Percentiles rank a stretch among this genome's conserved stretches.
phyloP scores from a whole-genome alignment of 345 rosid species.

The Eucalyptus tenuipes region DNA sequence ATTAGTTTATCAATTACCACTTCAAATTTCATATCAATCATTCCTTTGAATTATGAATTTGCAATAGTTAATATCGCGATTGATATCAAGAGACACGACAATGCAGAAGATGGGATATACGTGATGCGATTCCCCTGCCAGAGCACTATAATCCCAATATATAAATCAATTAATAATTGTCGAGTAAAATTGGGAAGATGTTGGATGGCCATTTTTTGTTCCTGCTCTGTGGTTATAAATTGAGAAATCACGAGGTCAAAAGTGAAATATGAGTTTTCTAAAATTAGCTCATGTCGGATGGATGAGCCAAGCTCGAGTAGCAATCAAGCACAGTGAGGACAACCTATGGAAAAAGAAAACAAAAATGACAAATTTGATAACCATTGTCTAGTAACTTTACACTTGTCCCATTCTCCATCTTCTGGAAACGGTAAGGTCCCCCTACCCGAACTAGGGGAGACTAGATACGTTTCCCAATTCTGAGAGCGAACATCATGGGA shows the following conservation, averaged over 20 bases:
- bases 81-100: background rate
- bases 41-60: background rate
- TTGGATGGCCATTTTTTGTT: background rate
- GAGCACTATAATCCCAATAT: background rate
- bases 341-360: background rate
- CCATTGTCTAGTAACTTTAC: background rate
- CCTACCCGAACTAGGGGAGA: background rate
- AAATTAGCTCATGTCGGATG: background rate
- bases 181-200: background rate
- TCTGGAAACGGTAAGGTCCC: background rate
- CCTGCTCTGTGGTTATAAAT: background rate
- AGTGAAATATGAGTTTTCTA: background rate
- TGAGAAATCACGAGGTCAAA: background rate
- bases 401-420: background rate
- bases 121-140: fast-evolving
- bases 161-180: background rate
- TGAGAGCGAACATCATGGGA: background rate
- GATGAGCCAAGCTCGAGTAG: background rate
- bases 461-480: background rate
- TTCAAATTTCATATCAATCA: background rate
- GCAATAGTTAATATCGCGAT: fast-evolving
- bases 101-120: fast-evolving
- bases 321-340: background rate
- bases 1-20: background rate
- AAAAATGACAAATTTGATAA: background rate